These are phyloP conservation scores for Vararia minispora DNA, from an alignment of 768 basidiomycete genomes.

Conservation along the genomic window DNA sequence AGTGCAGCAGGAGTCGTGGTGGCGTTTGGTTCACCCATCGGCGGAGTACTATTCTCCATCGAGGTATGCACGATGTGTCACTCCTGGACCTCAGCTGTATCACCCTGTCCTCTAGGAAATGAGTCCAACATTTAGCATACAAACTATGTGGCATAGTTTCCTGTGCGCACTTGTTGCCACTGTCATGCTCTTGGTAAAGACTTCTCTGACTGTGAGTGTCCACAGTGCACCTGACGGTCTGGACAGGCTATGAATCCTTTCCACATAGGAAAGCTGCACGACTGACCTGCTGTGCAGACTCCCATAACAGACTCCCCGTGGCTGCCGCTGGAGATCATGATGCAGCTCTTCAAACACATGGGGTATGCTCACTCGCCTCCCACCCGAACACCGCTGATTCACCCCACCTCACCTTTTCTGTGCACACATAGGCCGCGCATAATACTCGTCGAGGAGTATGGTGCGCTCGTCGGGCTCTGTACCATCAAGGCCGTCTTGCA, in stretches of 20 bases:
- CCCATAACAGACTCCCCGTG: conserved; percentile 89
- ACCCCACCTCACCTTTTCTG: background rate
- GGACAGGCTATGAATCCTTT: conserved; percentile 99
- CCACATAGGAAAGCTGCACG: conserved; percentile 91
- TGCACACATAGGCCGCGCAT: conserved; percentile 68
- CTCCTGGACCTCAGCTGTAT: background rate
- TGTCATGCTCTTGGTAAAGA: conserved; percentile 87
- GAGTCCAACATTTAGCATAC: conserved; percentile 94
- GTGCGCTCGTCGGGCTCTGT: conserved; percentile 71
- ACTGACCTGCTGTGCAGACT: conserved; percentile 42
- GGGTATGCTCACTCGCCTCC: conserved; percentile 51
- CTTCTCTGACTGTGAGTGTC: no score
- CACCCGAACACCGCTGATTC: conserved; percentile 1
- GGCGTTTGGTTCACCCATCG: conserved; percentile 96
- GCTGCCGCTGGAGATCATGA: conserved; percentile 88
- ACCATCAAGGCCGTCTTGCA: conserved; percentile 94
- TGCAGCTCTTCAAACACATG: conserved; percentile 96
- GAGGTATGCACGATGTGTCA: conserved; percentile 48
- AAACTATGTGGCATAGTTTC: conserved; percentile 98
- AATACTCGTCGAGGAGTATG: conserved; percentile 88
- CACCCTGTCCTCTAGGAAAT: conserved; percentile 65
- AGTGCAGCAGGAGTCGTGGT: conserved; percentile 98
- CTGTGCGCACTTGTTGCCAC: conserved; percentile 96
- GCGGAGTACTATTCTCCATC: conserved; percentile 94
- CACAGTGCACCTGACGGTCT: no score